Conservation (phyloP, 805 yeast genomes). For the Candida anglica region DNA sequence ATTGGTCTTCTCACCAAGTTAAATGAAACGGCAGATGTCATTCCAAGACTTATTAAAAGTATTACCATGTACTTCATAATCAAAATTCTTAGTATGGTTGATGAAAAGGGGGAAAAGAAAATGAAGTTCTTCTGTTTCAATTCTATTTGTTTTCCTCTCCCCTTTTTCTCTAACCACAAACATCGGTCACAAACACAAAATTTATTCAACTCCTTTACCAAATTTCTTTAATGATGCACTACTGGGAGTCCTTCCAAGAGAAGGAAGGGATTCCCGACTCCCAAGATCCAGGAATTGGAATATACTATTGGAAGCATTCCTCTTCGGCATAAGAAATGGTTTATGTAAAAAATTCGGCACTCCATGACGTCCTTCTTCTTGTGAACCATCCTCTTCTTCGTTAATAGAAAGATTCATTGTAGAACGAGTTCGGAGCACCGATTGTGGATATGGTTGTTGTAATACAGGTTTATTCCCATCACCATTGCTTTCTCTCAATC, state of each 20-base stretch:
- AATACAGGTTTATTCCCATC: slow-evolving; percentile 14
- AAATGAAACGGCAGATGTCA: background rate
- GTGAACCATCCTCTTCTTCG: slow-evolving; percentile 9
- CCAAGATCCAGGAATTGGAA: slow-evolving; percentile 10
- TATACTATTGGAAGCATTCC: slow-evolving; percentile 10
- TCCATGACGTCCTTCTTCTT: slow-evolving; percentile 3
- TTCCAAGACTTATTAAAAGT: background rate
- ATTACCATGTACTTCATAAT: background rate
- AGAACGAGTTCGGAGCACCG: slow-evolving; percentile 36
- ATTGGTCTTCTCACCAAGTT: background rate
- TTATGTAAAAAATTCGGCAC: slow-evolving; percentile 28
- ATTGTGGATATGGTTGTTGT: slow-evolving; percentile 11
- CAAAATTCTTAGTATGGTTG: too few relatives aligned
- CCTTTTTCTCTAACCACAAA: too few relatives aligned
- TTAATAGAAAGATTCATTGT: slow-evolving; percentile 23
- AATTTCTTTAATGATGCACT: slow-evolving; percentile 8
- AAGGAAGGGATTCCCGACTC: slow-evolving; percentile 26
- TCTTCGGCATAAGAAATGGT: slow-evolving; percentile 32
- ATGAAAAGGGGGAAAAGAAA: too few relatives aligned
- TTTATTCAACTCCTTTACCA: too few relatives aligned
- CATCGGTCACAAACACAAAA: too few relatives aligned
- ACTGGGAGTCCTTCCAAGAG: slow-evolving; percentile 16
- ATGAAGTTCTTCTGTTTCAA: too few relatives aligned
- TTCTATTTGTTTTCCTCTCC: too few relatives aligned
- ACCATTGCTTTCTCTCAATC: slow-evolving; percentile 7